Evolutionary conservation across 352 stramenopile genomes (phyloP).

Genomic region (Phytophthora nicotianae): DNA sequence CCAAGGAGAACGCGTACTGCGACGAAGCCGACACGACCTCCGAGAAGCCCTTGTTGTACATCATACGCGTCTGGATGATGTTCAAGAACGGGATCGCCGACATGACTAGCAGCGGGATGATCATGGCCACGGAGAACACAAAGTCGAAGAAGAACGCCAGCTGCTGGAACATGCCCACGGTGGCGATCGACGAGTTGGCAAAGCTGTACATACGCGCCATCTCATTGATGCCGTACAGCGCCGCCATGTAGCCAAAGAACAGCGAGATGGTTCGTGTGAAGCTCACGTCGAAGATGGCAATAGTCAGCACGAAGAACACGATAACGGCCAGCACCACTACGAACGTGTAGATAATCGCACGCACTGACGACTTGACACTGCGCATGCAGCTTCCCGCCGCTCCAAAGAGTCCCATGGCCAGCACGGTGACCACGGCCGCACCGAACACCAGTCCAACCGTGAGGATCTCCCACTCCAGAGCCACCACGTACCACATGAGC

Average conservation of each 20-base stretch:
- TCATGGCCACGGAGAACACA: slow-evolving; percentile 74
- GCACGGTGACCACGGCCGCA: slow-evolving; percentile 56
- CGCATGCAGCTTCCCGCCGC: slow-evolving; percentile 38
- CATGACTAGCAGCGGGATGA: slow-evolving; percentile 78
- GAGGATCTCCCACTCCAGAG: slow-evolving; percentile 62
- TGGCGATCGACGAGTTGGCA: slow-evolving; percentile 63
- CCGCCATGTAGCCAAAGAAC: slow-evolving; percentile 83
- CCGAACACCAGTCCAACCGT: slow-evolving; percentile 63
- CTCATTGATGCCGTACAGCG: slow-evolving; percentile 84
- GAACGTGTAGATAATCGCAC: slow-evolving; percentile 59
- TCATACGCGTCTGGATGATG: slow-evolving; percentile 90
- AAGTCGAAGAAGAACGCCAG: slow-evolving; percentile 90
- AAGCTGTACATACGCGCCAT: slow-evolving; percentile 89
- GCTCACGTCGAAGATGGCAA: slow-evolving; percentile 43
- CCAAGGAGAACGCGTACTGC: slow-evolving; percentile 86
- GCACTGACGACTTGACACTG: slow-evolving; percentile 40
- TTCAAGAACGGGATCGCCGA: slow-evolving; percentile 87
- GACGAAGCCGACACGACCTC: slow-evolving; percentile 85
- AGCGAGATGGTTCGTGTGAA: slow-evolving; percentile 54
- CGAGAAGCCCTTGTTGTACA: slow-evolving; percentile 92
- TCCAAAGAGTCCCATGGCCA: slow-evolving; percentile 61
- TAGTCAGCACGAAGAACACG: slow-evolving; percentile 55
- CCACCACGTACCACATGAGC: slow-evolving; percentile 87
- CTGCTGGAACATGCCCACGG: slow-evolving; percentile 73
- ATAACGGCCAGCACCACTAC: slow-evolving; percentile 43